Evolutionary conservation across 2,329 filamentous ascomycete species (phyloP).

Genomic region (Aspergillus pseudoterreus): DNA sequence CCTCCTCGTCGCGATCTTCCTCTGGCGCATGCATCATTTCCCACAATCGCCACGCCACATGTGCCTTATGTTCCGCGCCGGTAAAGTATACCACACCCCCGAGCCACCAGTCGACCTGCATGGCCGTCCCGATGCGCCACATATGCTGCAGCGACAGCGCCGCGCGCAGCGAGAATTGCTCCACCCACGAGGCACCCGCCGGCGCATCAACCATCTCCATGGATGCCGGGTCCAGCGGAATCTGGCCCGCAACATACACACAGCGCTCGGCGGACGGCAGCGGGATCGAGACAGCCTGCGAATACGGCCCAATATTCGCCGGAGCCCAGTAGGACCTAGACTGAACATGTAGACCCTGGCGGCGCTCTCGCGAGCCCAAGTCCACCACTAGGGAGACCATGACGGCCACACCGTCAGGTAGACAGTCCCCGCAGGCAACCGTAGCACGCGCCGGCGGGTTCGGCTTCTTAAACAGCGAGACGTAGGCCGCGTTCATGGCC

Average conservation of each 20-base stretch:
- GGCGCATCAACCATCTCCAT: conserved; percentile 55
- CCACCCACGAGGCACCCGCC: conserved; percentile 17
- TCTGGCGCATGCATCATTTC: conserved; percentile 29
- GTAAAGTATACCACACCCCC: conserved; percentile 73
- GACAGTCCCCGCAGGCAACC: conserved; percentile 66
- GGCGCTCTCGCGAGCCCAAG: conserved; percentile 24
- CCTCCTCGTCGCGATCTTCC: conserved; percentile 33
- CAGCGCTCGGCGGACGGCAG: conserved; percentile 30
- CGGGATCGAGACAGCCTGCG: conserved; percentile 66
- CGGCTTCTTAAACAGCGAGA: conserved; percentile 66
- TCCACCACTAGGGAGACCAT: conserved; percentile 56
- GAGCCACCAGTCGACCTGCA: conserved; percentile 70
- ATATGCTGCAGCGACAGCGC: conserved; percentile 81
- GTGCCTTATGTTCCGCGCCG: conserved; percentile 32
- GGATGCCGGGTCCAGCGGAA: conserved; percentile 74
- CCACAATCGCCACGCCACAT: conserved; percentile 46
- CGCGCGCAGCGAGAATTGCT: conserved; percentile 56
- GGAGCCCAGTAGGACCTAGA: conserved; percentile 95
- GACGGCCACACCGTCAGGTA: conserved; percentile 60
- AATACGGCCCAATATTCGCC: conserved; percentile 95
- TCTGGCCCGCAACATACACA: conserved; percentile 81
- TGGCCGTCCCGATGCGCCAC: conserved; percentile 72
- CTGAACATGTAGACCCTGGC: conserved; percentile 76
- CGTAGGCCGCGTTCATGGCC: conserved; percentile 71
- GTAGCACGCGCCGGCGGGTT: conserved; percentile 86